Conservation (phyloP, 495 filamentous ascomycete species). For the Trichoderma parareesei region DNA sequence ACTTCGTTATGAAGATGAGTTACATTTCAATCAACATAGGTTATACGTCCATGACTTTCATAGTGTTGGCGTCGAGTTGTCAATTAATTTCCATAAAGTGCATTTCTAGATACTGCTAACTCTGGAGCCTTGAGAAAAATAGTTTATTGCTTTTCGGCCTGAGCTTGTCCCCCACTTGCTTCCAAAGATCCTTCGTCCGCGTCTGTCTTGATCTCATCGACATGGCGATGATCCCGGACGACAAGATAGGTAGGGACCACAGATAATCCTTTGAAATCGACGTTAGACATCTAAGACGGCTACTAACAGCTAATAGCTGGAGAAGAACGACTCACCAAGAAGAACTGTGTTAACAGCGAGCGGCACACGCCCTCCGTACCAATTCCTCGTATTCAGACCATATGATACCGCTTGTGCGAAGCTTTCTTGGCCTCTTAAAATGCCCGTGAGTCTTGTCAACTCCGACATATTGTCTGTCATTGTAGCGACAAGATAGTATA, state of each 20-base stretch:
- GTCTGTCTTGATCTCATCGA: not conserved
- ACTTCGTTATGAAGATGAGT: too few relatives aligned
- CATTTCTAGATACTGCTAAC: too few relatives aligned
- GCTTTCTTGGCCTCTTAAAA: constrained; percentile 24
- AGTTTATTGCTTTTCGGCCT: too few relatives aligned
- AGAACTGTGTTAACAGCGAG: constrained; percentile 43
- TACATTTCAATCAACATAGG: too few relatives aligned
- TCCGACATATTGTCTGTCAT: constrained; percentile 25
- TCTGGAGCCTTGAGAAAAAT: too few relatives aligned
- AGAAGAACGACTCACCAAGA: constrained; percentile 25
- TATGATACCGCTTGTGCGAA: constrained; percentile 14
- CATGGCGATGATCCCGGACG: not conserved
- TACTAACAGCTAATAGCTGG: not conserved
- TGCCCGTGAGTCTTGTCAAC: constrained; percentile 23
- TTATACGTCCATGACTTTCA: too few relatives aligned
- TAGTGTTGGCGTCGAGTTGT: too few relatives aligned
- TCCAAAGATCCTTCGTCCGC: not conserved
- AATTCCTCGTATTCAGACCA: constrained; percentile 28
- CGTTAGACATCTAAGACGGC: not conserved
- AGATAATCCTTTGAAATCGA: not conserved
- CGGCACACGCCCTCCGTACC: constrained; percentile 41
- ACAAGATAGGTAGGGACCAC: not conserved
- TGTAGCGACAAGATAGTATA: constrained; percentile 18
- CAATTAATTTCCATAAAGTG: too few relatives aligned
- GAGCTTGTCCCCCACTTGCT: not conserved